phyloP scores from a whole-genome alignment of 306 rosid species.

The cucumber (Cucumis sativus) region DNA sequence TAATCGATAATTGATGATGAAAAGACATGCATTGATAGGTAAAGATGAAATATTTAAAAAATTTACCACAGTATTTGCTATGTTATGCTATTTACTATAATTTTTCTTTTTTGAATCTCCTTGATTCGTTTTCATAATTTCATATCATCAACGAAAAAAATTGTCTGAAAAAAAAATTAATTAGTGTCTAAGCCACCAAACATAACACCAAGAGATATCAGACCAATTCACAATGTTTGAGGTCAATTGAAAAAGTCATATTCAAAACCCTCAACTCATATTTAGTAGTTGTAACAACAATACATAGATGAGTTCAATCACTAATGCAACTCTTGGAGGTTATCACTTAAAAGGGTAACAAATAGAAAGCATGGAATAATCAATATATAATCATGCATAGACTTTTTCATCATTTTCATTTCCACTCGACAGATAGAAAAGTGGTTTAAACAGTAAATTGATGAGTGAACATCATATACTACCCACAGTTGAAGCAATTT shows the following conservation, averaged over 20 bases:
- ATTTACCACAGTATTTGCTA: no score
- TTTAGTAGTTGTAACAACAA: neutral
- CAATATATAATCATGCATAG: neutral
- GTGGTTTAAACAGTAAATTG: neutral
- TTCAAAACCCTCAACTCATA: neutral
- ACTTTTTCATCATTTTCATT: neutral
- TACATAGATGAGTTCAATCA: neutral
- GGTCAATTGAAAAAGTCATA: neutral
- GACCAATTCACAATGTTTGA: no score
- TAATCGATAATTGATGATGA: no score
- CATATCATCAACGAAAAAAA: no score
- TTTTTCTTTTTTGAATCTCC: no score
- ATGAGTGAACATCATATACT: neutral
- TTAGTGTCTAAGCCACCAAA: no score
- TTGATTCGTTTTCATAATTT: no score
- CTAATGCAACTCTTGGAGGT: neutral
- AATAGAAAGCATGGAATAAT: neutral
- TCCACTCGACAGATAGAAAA: neutral
- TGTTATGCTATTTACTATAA: no score
- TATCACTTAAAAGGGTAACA: neutral
- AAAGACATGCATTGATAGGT: no score
- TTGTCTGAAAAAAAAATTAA: no score
- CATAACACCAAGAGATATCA: no score
- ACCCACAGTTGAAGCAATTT: neutral
- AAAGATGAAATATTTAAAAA: no score